phyloP scores from a whole-genome alignment of 345 rosid species.

The Melastoma malabathricum region DNA sequence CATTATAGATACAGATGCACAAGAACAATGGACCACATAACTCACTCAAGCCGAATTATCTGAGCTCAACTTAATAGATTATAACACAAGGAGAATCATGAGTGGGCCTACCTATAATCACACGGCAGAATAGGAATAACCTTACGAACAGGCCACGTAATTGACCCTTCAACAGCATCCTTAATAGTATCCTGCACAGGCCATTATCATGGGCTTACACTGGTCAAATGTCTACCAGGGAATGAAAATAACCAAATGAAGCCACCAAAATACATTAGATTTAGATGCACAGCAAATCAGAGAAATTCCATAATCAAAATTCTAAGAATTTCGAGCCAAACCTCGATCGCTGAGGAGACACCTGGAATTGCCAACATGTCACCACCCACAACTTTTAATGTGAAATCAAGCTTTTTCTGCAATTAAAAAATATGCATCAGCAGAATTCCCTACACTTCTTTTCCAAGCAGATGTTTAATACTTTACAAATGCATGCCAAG shows the following conservation, averaged over 20 bases:
- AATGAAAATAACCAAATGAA: constrained; percentile 1
- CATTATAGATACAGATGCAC: too few relatives aligned
- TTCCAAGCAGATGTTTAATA: too few relatives aligned
- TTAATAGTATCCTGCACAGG: constrained; percentile 64
- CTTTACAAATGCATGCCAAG: neutral
- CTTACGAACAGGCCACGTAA: constrained; percentile 98
- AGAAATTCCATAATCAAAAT: too few relatives aligned
- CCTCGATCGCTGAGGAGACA: constrained; percentile 78
- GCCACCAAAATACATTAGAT: too few relatives aligned
- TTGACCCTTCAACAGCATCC: constrained; percentile 91
- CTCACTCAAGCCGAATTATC: too few relatives aligned
- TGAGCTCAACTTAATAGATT: too few relatives aligned
- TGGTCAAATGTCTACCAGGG: too few relatives aligned
- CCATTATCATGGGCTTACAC: too few relatives aligned
- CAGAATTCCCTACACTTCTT: constrained; percentile 2
- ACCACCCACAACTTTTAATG: constrained; percentile 82
- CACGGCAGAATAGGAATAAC: constrained; percentile 94
- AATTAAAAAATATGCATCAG: constrained; percentile 12
- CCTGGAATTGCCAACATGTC: constrained; percentile 92
- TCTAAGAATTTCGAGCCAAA: constrained; percentile 17
- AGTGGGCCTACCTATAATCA: constrained; percentile 62
- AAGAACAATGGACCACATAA: too few relatives aligned
- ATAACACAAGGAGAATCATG: neutral
- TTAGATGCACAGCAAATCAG: neutral
- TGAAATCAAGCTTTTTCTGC: constrained; percentile 95